Evolutionary conservation across 257 asterid species (phyloP).

Genomic region (Handroanthus guayacan): DNA sequence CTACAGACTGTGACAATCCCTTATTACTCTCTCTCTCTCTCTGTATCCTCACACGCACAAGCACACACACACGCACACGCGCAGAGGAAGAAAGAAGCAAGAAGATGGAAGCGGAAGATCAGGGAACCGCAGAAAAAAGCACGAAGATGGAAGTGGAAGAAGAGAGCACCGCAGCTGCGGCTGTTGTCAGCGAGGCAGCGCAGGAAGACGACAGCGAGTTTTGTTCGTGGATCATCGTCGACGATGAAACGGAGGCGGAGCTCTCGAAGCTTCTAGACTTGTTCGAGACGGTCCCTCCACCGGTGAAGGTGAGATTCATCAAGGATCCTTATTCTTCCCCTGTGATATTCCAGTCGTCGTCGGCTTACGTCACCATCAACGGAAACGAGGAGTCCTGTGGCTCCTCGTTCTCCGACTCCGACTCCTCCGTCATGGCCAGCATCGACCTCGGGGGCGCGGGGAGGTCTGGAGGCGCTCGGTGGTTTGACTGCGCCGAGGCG

Average conservation of each 20-base stretch:
- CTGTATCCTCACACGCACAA: background rate
- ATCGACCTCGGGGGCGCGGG: conserved; percentile 53
- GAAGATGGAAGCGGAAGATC: conserved; percentile 35
- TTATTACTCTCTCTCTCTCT: background rate
- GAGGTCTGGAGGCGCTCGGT: conserved; percentile 43
- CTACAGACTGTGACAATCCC: background rate
- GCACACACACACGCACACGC: background rate
- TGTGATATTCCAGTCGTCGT: conserved; percentile 56
- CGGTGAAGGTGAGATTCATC: conserved; percentile 63
- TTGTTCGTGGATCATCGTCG: conserved; percentile 53
- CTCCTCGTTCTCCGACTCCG: conserved; percentile 72
- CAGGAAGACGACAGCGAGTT: conserved; percentile 32
- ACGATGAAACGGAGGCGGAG: conserved; percentile 59
- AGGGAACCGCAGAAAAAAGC: background rate
- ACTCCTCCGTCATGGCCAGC: conserved; percentile 78
- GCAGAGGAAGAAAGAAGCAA: too few species aligned
- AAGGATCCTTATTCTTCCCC: conserved; percentile 60
- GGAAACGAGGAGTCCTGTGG: conserved; percentile 83
- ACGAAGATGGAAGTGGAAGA: conserved; percentile 34
- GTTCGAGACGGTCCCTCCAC: conserved; percentile 41
- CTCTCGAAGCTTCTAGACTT: conserved; percentile 57
- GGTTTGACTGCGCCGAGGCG: conserved; percentile 29
- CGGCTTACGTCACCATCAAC: conserved; percentile 71
- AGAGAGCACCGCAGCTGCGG: conserved; percentile 19
- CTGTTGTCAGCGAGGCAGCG: background rate